Percentiles rank a stretch among this genome's conserved stretches.
Evolutionary conservation across 768 basidiomycete species (phyloP).

Genomic region (Pisolithus sp.): DNA sequence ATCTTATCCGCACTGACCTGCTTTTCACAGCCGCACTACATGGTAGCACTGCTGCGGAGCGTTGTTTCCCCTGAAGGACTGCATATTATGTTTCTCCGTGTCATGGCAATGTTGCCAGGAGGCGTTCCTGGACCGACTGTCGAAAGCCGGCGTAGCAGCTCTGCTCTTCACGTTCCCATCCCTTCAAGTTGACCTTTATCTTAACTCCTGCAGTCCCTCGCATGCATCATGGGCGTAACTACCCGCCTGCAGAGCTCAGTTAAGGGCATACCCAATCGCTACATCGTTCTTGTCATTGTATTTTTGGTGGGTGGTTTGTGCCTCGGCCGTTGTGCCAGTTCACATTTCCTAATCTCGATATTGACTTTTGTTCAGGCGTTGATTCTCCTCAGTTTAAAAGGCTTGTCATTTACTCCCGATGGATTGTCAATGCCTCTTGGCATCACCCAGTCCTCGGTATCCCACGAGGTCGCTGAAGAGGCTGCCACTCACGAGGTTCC

Average conservation of each 20-base stretch:
- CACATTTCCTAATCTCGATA: background rate
- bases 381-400: conserved; percentile 10
- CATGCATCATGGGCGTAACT: background rate
- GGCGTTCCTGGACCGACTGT: background rate
- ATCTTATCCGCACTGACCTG: too few species aligned
- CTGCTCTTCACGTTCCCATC: background rate
- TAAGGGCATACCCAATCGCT: conserved; percentile 17
- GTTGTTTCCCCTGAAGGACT: too few species aligned
- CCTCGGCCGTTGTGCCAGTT: background rate
- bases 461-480: background rate
- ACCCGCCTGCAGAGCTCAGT: background rate
- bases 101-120: too few species aligned
- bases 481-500: background rate
- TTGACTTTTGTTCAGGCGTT: conserved; percentile 4
- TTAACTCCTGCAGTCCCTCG: background rate
- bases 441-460: background rate
- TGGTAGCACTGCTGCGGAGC: too few species aligned
- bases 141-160: background rate
- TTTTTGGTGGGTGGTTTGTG: conserved; percentile 16
- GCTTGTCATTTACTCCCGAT: background rate
- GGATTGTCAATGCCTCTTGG: conserved; percentile 3
- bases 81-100: too few species aligned
- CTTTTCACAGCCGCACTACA: too few species aligned
- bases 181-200: background rate
- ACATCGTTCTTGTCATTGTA: conserved; percentile 11